These are phyloP conservation scores for Kwoniella europaea DNA, from an alignment of 768 basidiomycete species.

Conservation along the genomic window DNA sequence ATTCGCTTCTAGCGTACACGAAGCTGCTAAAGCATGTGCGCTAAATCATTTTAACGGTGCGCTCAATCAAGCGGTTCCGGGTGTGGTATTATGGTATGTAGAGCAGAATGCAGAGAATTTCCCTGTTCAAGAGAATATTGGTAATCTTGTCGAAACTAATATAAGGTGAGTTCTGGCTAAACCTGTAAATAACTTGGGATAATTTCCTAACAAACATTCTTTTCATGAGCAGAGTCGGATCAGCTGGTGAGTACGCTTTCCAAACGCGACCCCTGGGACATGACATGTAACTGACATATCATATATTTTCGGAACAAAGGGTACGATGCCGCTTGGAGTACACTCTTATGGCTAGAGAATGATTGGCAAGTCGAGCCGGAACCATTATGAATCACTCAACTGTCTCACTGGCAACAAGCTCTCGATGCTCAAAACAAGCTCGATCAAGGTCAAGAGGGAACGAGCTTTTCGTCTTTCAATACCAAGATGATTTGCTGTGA, in stretches of 20 bases:
- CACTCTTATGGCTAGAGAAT: constrained; percentile 41
- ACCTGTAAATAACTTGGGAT: not conserved
- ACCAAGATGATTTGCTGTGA: constrained; percentile 52
- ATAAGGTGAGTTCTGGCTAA: constrained; percentile 28
- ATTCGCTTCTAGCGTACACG: constrained; percentile 27
- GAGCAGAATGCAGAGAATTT: constrained; percentile 40
- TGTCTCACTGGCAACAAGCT: constrained; percentile 47
- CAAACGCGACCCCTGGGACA: not conserved
- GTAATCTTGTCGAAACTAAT: constrained; percentile 43
- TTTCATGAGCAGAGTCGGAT: constrained; percentile 19
- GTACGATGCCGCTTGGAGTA: constrained; percentile 52
- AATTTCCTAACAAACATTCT: not conserved
- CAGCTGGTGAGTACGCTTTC: constrained; percentile 18
- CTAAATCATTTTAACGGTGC: constrained; percentile 37
- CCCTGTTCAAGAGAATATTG: constrained; percentile 35
- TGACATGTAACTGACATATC: not conserved
- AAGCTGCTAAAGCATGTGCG: constrained; percentile 43
- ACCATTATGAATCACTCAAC: constrained; percentile 50
- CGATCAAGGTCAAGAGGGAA: constrained; percentile 29
- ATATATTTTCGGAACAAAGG: constrained; percentile 12
- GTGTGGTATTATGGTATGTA: constrained; percentile 46
- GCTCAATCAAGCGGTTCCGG: constrained; percentile 38
- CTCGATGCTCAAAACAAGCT: constrained; percentile 38
- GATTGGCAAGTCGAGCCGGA: constrained; percentile 43
- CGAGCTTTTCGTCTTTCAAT: constrained; percentile 44